phyloP scores from a whole-genome alignment of 176 grass and related monocot species.

The Oryza punctata region DNA sequence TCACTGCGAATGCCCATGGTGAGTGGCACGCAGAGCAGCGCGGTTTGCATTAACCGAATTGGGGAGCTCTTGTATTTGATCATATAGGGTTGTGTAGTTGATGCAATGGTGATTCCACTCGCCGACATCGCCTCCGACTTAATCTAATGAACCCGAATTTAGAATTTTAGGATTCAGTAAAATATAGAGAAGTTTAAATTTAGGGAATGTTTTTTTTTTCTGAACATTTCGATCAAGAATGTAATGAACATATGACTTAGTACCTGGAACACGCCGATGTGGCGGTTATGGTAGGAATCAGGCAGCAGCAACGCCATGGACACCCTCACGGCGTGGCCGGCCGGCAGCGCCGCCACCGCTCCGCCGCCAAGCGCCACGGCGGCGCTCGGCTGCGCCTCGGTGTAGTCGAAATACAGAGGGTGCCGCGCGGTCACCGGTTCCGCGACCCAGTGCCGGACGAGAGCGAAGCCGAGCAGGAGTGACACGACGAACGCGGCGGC shows the following conservation, averaged over 20 bases:
- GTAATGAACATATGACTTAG: too few species aligned
- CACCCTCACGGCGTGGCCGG: slow-evolving; percentile 36
- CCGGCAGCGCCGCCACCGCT: neutral
- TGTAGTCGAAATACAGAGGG: slow-evolving; percentile 42
- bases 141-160: neutral
- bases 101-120: slow-evolving; percentile 23
- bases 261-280: slow-evolving; percentile 60
- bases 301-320: slow-evolving; percentile 41
- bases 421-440: neutral
- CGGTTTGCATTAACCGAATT: slow-evolving; percentile 26
- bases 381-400: slow-evolving; percentile 36
- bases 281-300: slow-evolving; percentile 45
- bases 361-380: neutral
- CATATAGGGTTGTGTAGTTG: slow-evolving; percentile 38
- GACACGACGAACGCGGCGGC: slow-evolving; percentile 24
- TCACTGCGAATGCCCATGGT: slow-evolving; percentile 1
- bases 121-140: slow-evolving; percentile 42
- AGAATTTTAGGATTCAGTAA: neutral
- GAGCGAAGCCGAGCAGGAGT: slow-evolving; percentile 30
- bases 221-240: neutral
- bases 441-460: slow-evolving; percentile 39
- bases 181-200: neutral
- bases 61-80: slow-evolving; percentile 44
- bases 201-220: too few species aligned
- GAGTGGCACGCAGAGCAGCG: slow-evolving; percentile 35